These are phyloP conservation scores for Colletotrichum nymphaeae DNA, from an alignment of 2,329 filamentous ascomycete species.

Conservation along the genomic window DNA sequence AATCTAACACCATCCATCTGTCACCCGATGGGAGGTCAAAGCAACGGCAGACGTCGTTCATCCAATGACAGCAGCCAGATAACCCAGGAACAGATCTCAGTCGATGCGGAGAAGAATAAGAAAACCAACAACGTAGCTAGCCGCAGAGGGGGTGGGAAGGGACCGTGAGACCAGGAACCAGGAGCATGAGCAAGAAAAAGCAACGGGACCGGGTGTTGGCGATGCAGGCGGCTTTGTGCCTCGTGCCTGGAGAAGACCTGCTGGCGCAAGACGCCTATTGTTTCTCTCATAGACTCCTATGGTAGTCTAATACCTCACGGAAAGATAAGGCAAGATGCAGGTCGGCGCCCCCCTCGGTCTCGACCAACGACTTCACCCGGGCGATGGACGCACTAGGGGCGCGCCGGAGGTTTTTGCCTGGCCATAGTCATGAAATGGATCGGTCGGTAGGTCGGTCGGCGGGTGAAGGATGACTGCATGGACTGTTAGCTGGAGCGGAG, in stretches of 20 bases:
- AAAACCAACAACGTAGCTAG: background rate
- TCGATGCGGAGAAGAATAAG: constrained; percentile 3
- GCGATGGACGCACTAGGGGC: background rate
- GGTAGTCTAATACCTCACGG: background rate
- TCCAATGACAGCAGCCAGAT: constrained; percentile 17
- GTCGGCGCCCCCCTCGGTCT: background rate
- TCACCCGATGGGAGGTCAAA: background rate
- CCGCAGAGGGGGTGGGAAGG: background rate
- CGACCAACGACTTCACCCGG: constrained; percentile 12
- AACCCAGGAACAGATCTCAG: constrained; percentile 12
- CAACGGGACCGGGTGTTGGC: background rate
- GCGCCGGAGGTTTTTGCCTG: background rate
- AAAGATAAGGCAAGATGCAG: background rate
- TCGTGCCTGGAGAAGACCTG: background rate
- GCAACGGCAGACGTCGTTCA: constrained; percentile 13
- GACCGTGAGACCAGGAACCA: constrained; percentile 1
- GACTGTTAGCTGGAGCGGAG: constrained; percentile 1
- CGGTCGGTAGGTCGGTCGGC: constrained; percentile 13
- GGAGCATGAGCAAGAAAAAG: background rate
- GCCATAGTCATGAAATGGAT: background rate
- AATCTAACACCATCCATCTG: background rate
- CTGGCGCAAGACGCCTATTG: background rate
- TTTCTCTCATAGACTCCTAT: background rate
- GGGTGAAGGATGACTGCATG: constrained; percentile 27
- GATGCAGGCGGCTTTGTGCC: background rate